Evolutionary conservation across 2,329 filamentous ascomycete species (phyloP), one percentile per base, ranked within the genome.

Genomic region (Nemania sp.): DNA sequence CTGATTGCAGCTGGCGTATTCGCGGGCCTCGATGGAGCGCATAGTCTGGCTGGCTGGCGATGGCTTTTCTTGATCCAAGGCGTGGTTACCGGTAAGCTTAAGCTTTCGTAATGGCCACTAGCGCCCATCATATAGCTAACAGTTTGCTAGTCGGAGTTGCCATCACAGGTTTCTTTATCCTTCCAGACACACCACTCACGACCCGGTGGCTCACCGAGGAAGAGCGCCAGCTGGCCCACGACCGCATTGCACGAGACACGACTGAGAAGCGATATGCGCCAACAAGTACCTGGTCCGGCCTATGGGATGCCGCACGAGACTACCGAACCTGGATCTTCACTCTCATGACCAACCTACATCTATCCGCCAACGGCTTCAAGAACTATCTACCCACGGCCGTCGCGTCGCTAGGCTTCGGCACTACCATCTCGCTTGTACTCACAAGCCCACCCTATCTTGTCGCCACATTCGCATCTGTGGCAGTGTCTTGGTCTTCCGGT

Each of bases 341-440:
- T 18, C 76, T 84, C 60, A 82, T 84, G 80, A 80, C 82, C 64
- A 83, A 85, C 69, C 32, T 65, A 27, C 62, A 65, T 32, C 41
- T 65, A 10, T 65, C 74, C 1, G 71, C 76, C 20, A 75, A 74
- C 45, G 69, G 72, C 5, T 78, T 77, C 49, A 73, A 71, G 67
- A 77, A 70, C 66, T 78, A 77, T 60, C 67, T 78, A 10, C 76
- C 74, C 5, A 75, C 74, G 2, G 80, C 83, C 13, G 81, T 86
- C 41, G 73, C 79, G 57, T 82, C 80, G 0, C 78, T 85, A 0
- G 80, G 80, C 0, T 84, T 82, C 72, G 77, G 73, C 55, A 78
- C 71, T 1, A 85, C 81, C 0, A 79, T 82, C n/a, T 84, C 83
- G 0, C 79, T 86, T 3, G 80, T 83, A 1, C 80, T 86, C 5